Base-by-base conservation (phyloP, 2,329 filamentous ascomycete species). In the Colletotrichum euphorbiae region DNA sequence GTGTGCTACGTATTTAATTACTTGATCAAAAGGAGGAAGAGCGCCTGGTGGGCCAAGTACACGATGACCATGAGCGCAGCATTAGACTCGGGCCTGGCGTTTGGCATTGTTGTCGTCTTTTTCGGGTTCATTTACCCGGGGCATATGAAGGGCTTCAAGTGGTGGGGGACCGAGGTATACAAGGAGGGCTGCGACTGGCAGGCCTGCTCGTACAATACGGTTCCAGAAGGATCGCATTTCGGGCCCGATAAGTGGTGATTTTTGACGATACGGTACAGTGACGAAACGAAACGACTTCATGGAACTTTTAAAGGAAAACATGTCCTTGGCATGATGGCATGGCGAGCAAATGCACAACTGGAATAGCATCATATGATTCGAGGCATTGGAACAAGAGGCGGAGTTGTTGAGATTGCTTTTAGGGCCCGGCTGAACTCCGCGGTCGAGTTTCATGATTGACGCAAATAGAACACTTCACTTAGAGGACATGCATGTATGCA, bases 161-260 rank as follows among this genome's bases (percentile, higher is more conserved):
- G 93, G 93, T 97, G 93, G 93, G 93, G 93, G 0, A 97, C 93
- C 0, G 92, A 96, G 75, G 86, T 95, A 5, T 94, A 93, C 77
- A 94, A 93, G 78, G 85, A 89, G 77, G 93, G 93, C 19, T 96
- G 93, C 77, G 93, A 96, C 80, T 96, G 93, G 92, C 84, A 90
- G 76, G 93, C 92, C 48, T 96, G 93, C 77, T 80, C 92, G 1
- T 95, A 91, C 75, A 87, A 83, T 62, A 84, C 79, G 0, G 85
- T 96, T 5, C 80, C 83, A 0, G 85, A 89, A 13, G 91, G 91
- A 0, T 83, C 85, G 24, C 85, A 81, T 67, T 94, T 94, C 77
- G 91, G 91, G 0, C 90, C 90, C 2, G 83, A 86, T 63, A 80
- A 73, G 1, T 91, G 89, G 89, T 90, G 72, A 74, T 52, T 13